These are phyloP conservation scores for Colletotrichum sansevieriae DNA, from an alignment of 2,329 filamentous ascomycete species.

Conservation along the genomic window DNA sequence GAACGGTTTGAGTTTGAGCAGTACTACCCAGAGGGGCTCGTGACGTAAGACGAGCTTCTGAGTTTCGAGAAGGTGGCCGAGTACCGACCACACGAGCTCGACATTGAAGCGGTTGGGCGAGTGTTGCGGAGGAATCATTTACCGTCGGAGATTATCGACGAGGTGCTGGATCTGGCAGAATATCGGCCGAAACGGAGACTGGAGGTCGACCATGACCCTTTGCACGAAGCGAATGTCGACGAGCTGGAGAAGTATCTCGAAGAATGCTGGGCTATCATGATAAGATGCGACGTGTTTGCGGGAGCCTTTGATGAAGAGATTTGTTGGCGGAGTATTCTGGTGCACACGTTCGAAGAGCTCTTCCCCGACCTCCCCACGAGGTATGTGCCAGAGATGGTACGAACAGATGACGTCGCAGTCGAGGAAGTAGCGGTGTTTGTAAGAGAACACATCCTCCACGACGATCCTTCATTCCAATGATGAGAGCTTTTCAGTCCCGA, in stretches of 20 bases:
- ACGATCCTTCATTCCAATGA: no score
- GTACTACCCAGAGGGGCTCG: conserved; percentile 30
- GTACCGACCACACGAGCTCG: conserved; percentile 12
- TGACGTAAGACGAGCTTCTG: conserved; percentile 36
- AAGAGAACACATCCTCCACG: neutral
- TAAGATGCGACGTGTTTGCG: conserved; percentile 44
- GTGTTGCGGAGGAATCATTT: conserved; percentile 20
- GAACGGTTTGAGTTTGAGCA: neutral
- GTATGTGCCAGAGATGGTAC: neutral
- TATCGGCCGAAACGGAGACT: conserved; percentile 37
- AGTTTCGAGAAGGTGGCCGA: neutral
- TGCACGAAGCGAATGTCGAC: conserved; percentile 42
- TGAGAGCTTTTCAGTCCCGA: no score
- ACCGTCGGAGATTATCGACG: conserved; percentile 40
- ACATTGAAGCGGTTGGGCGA: conserved; percentile 18
- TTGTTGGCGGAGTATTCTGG: neutral
- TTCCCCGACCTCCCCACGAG: neutral
- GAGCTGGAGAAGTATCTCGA: conserved; percentile 46
- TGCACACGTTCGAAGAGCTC: neutral
- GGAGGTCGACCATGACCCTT: conserved; percentile 40
- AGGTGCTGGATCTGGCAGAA: conserved; percentile 38
- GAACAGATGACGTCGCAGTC: neutral
- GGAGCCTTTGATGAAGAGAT: neutral
- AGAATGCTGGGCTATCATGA: conserved; percentile 47
- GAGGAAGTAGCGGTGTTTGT: neutral